Base-by-base conservation (phyloP, 805 yeast species). In the Middelhovenomyces tepae region DNA sequence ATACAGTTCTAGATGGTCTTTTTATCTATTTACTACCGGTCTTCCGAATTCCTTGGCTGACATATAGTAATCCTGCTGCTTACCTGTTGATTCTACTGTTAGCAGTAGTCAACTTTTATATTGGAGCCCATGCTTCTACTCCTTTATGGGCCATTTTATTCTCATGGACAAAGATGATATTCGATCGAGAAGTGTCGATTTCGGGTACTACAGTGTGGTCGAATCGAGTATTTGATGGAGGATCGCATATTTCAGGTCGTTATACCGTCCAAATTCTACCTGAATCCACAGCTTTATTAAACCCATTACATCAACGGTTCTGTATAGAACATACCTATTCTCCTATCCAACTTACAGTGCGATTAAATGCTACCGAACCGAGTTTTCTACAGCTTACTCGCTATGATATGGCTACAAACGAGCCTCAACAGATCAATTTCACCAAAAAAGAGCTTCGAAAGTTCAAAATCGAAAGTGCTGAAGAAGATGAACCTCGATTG, bases 221-320 rank as follows among this genome's bases (percentile, higher is more conserved):
- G 7, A 35, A 54, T 26, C 51, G 57, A 11, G 47, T 56, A 24
- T 51, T 56, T 8, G 60, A 60, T 31, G 39, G 68, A 3, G 51
- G 57, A 14, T 32, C 41, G 2, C 93, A 86, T 54, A 80, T 87
- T 53, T 79, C 73, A 48, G 98, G 98, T 27, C 75, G 75, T 27
- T 82, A 83, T 49, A 81, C 87, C 1, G 78, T 91, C 40, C 81
- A 87, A 49, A 81, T 82, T 40, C 62, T 91, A 22, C 97, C 98
- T 0, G 96, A 89, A 56, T 80, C 93, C 27, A 78, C 93, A 0
- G 95, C 93, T 4, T 64, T 67, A 47, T 59, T 91, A 46, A 85
- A 87, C 43, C 95, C 95, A 2, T 71, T 74, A 45, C 71, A 66
- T 31, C 74, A 71, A 18, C 64, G 72, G 4, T 70, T 69, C 39